These are phyloP conservation scores for Cryptosporidium baileyi DNA, from an alignment of 169 alveolate species.

Conservation along the genomic window DNA sequence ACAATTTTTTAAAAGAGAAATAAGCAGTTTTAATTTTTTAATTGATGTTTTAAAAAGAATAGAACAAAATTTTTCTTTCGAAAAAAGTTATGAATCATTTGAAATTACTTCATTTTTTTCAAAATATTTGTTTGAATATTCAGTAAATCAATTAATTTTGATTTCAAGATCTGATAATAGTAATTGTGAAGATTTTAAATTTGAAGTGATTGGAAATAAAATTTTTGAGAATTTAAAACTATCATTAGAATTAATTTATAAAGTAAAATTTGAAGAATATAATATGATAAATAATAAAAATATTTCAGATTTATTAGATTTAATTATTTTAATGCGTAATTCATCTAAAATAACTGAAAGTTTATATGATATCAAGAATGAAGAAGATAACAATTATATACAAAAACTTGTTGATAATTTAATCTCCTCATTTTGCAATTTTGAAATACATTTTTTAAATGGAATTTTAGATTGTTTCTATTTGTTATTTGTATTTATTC, in stretches of 20 bases:
- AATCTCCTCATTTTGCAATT: slow-evolving; percentile 28
- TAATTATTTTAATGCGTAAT: too few relatives aligned
- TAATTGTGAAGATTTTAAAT: neutral
- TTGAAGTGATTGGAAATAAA: neutral
- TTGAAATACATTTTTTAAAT: neutral
- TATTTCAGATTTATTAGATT: neutral
- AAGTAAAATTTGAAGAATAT: neutral
- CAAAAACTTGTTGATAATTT: neutral
- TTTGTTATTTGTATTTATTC: neutral
- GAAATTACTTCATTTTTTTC: neutral
- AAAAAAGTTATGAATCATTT: neutral
- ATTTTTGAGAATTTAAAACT: neutral
- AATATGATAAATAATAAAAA: neutral
- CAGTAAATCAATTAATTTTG: neutral
- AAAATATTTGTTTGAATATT: slow-evolving; percentile 14
- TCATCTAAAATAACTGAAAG: neutral
- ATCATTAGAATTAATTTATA: neutral
- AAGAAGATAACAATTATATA: neutral
- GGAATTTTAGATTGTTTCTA: slow-evolving; percentile 3
- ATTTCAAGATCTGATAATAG: neutral
- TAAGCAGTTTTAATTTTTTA: too few relatives aligned
- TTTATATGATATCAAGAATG: neutral
- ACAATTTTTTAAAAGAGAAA: too few relatives aligned
- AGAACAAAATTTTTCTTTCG: neutral
- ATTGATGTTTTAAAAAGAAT: neutral